Evolutionary conservation across 2,329 filamentous ascomycete species (phyloP), one percentile per base, ranked within the genome.

Genomic region (Diplocarpon rosae): DNA sequence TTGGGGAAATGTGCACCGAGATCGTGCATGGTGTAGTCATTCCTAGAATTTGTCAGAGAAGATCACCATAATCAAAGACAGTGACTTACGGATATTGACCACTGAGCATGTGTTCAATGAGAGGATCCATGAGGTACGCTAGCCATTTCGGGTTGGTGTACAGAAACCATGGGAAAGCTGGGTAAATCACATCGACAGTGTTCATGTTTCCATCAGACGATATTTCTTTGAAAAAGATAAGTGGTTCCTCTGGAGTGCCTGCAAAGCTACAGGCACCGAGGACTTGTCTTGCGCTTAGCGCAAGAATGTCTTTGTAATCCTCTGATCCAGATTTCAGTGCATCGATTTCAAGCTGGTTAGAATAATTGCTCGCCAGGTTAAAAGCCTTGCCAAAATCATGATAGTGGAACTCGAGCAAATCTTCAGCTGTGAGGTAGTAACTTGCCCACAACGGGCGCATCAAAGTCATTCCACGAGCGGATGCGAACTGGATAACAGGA

Each of bases 171-270:
- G 86, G 85, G 63, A 87, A 89, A 0, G 85, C 74, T 0, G 85
- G 86, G 67, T 88, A 92, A 55, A 93, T 90, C 45, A 93, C 84
- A 65, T 90, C 85, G 9, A 92, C 83, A 0, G 85, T 92, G 60
- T 92, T 85, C 62, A 80, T 80, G 57, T 93, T 90, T 3, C 85
- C 85, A 55, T 90, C 84, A 2, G 83, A 88, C 1, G 83, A 87
- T 45, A 92, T 90, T 61, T 92, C 86, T 60, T 92, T 92, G 48
- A 90, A 66, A 64, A 92, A 92, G 16, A 92, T 63, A 34, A 90
- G 72, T 0, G 83, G 83, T 50, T 78, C 71, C 3, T 86, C 75
- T 1, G 81, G 74, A 15, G 84, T 83, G 35, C 83, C 76, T 6
- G 83, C 74, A 65, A 89, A 87, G 51, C 78, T 80, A 3, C 82